These are phyloP conservation scores for Penicillium psychrosexuale DNA, from an alignment of 2,329 filamentous ascomycete species.

Conservation along the genomic window DNA sequence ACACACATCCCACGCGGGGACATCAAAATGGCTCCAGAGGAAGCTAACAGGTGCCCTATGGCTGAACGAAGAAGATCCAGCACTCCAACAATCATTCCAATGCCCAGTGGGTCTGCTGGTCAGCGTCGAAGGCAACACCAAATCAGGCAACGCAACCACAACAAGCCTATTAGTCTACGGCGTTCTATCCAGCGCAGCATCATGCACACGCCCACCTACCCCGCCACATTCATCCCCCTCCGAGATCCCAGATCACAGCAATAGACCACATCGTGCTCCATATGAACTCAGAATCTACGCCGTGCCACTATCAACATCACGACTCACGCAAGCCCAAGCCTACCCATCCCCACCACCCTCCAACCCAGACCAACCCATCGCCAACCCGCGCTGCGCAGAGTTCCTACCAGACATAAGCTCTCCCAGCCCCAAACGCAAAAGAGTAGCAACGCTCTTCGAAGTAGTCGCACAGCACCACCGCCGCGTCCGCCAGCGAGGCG, in stretches of 20 bases:
- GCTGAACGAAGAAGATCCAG: slow-evolving; percentile 34
- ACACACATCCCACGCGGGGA: slow-evolving; percentile 32
- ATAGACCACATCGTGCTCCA: slow-evolving; percentile 9
- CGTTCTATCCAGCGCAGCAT: slow-evolving; percentile 31
- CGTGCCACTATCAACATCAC: slow-evolving; percentile 33
- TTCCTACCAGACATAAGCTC: slow-evolving; percentile 40
- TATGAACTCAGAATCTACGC: slow-evolving; percentile 39
- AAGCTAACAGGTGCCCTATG: slow-evolving; percentile 37
- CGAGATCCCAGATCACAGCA: slow-evolving; percentile 16
- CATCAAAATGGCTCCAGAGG: slow-evolving; percentile 39
- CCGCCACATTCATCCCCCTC: slow-evolving; percentile 35
- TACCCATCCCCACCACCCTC: slow-evolving; percentile 32
- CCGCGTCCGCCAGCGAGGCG: slow-evolving; percentile 40
- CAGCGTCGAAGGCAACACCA: slow-evolving; percentile 25
- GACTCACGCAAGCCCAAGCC: slow-evolving; percentile 34
- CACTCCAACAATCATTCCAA: slow-evolving; percentile 31
- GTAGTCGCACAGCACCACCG: slow-evolving; percentile 42
- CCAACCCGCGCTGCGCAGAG: slow-evolving; percentile 25
- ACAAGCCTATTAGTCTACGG: slow-evolving; percentile 42
- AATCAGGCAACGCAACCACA: slow-evolving; percentile 19
- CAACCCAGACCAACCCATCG: slow-evolving; percentile 14
- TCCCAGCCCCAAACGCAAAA: slow-evolving; percentile 43
- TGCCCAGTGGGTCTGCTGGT: slow-evolving; percentile 42
- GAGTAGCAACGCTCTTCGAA: slow-evolving; percentile 44
- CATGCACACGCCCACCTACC: slow-evolving; percentile 33